Conservation (phyloP, 192 early-diverging fungal genomes). For the Coemansia sp. region DNA sequence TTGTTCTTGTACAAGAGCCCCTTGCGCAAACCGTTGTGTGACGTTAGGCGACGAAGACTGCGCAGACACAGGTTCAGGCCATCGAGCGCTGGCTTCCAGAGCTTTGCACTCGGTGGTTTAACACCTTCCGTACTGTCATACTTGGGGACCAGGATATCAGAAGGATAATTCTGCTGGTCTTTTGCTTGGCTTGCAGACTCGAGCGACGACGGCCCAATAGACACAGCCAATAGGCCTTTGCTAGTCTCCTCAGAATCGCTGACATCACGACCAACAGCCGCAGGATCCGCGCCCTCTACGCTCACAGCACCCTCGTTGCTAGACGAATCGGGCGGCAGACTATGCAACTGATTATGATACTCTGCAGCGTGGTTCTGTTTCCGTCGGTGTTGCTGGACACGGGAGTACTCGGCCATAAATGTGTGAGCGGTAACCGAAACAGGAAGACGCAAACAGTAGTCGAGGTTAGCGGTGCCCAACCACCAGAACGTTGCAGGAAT, state of each 20-base stretch:
- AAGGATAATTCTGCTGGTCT: background rate
- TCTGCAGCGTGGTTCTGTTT: background rate
- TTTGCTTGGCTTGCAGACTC: background rate
- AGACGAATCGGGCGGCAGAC: background rate
- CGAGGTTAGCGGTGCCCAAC: constrained; percentile 43
- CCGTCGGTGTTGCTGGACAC: constrained; percentile 7
- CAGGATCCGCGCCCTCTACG: constrained; percentile 2
- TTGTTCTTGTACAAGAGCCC: constrained; percentile 53
- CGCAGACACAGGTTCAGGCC: constrained; percentile 35
- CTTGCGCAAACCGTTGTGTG: constrained; percentile 49
- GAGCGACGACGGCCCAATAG: background rate
- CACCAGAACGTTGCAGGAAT: constrained; percentile 54
- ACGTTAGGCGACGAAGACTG: constrained; percentile 38
- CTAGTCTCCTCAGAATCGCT: constrained; percentile 3
- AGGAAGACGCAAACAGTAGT: constrained; percentile 23
- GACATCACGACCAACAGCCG: constrained; percentile 7
- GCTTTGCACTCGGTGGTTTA: background rate
- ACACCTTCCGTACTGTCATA: background rate
- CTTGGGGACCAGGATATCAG: background rate
- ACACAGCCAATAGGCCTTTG: no score
- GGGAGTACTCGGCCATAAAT: constrained; percentile 18
- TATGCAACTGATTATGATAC: background rate
- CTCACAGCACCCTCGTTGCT: background rate
- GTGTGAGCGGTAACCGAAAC: constrained; percentile 21
- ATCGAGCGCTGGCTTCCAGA: constrained; percentile 24